Evolutionary conservation across 768 basidiomycete species (phyloP).

Genomic region (Tricholoma furcatifolium): DNA sequence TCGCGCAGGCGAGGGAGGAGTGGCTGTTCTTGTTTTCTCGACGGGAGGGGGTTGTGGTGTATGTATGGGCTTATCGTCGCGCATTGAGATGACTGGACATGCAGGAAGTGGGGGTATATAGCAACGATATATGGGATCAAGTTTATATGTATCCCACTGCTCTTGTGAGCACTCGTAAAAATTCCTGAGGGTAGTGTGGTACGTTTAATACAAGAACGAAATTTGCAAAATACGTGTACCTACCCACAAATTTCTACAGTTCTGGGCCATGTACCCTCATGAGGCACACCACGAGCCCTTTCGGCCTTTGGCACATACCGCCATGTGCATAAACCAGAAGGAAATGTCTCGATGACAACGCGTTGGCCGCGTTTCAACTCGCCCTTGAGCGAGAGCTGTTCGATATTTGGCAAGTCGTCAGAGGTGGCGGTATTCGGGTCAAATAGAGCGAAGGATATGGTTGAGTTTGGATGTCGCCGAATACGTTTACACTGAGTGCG

Average conservation of each 20-base stretch:
- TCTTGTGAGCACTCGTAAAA: constrained; percentile 58
- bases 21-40: background rate
- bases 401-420: constrained; percentile 32
- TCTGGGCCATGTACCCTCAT: constrained; percentile 75
- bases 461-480: constrained; percentile 57
- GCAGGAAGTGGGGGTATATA: constrained; percentile 43
- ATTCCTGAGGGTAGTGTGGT: constrained; percentile 34
- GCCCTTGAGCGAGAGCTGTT: constrained; percentile 43
- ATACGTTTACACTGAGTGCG: constrained; percentile 58
- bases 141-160: constrained; percentile 85
- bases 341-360: constrained; percentile 67
- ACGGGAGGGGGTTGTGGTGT: constrained; percentile 9
- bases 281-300: constrained; percentile 49
- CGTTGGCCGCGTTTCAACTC: constrained; percentile 60
- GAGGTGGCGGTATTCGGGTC: constrained; percentile 65
- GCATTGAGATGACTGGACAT: constrained; percentile 6
- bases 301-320: constrained; percentile 75
- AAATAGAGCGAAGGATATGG: constrained; percentile 71
- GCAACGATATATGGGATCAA: constrained; percentile 75
- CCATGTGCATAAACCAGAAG: constrained; percentile 61
- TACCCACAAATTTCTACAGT: constrained; percentile 69
- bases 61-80: background rate
- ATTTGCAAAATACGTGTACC: constrained; percentile 23
- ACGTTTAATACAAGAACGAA: constrained; percentile 8
- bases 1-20: background rate